Base-by-base conservation (phyloP, 2,329 filamentous ascomycete species). In the Ophiocordyceps camponoti-rufipedis region DNA sequence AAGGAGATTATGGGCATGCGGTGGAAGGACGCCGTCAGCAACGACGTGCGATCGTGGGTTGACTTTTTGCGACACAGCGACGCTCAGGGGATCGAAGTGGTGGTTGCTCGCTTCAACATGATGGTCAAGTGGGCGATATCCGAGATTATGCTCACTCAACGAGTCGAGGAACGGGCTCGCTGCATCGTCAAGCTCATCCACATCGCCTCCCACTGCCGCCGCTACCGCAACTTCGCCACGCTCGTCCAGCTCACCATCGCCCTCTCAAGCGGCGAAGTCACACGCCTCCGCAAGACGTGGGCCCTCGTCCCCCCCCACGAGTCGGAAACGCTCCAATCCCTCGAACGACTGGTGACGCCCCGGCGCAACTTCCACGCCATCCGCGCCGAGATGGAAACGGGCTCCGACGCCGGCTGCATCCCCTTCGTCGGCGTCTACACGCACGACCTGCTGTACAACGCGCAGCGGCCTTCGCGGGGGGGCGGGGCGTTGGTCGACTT, bases 81-180 rank as follows among this genome's bases (percentile, higher is more conserved):
- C 53, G 79, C 81, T 2, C 75, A 74, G 45, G 85, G 85, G 13
- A 81, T 91, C 35, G 84, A 89, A 56, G 80, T 91, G 19, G 83
- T 88, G 43, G 84, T 89, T 58, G 82, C 85, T 9, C 80, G 85
- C 43, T 91, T 91, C 67, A 91, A 91, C 59, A 75, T 91, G 50
- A 83, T 89, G 66, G 84, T 88, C 49, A 89, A 89, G 59, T 91
- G 85, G 85, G 80, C 78, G 28, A 74, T 87, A 28, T 89, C 84
- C 1, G 82, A 89, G 59, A 75, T 83, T 51, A 73, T 91, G 9
- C 69, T 91, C 43, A 91, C 83, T 0, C 74, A 80, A 51, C 67
- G 79, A 46, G 62, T 80, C 11, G 75, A 80, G 49, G 85, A 91
- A 61, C 73, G 85, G 45, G 82, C 82, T 19, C 70, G 79, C 35